Evolutionary conservation across 768 basidiomycete species (phyloP), one percentile per base, ranked within the genome.

Genomic region (Chalciporus pseudorubinellus): DNA sequence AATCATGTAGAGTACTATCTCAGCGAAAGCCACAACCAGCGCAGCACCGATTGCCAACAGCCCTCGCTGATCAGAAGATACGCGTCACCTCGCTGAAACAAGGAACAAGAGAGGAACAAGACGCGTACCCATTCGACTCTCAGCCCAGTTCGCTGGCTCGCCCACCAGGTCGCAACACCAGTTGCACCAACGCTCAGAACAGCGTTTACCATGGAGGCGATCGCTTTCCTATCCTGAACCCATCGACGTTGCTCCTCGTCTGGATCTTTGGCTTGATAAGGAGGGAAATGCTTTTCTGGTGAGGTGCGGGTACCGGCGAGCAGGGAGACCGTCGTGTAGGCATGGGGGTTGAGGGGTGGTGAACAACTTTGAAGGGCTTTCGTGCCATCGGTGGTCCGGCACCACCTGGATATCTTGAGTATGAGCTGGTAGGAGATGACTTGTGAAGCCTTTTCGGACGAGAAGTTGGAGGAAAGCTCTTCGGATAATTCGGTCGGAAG

Each of bases 281-380:
- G 57, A 28, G 83, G 83, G 53, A 89, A 87, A 31, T 76, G 82
- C 48, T 85, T 80, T 51, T 87, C 82, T 19, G 90, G 90, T 6
- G 88, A 89, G n/a, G 89, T 85, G 39, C 77, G 80, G 6, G 84
- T 77, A 33, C 90, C 90, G 14, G 91, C 89, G 6, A 93, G 80
- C 31, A 93, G 73, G 18, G 88, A 72, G 34, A 90, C 71, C 82
- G 89, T 90, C 6, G 77, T 71, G 64, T 88, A 92, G 13, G 77
- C 72, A 19, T 70, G 69, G 5, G 81, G 71, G 51, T 82, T 69
- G 42, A 90, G 71, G 2, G 73, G 67, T 10, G 75, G 75, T 6
- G 71, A 70, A 31, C 53, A 64, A 59, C 46, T 81, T 72, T 44
- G 65, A 58, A 81, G 64, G 3, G 68, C 60, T 0, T 51, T 50